Base-by-base conservation (phyloP, 352 stramenopile genomes). In the Phytopythium kandeliae region DNA sequence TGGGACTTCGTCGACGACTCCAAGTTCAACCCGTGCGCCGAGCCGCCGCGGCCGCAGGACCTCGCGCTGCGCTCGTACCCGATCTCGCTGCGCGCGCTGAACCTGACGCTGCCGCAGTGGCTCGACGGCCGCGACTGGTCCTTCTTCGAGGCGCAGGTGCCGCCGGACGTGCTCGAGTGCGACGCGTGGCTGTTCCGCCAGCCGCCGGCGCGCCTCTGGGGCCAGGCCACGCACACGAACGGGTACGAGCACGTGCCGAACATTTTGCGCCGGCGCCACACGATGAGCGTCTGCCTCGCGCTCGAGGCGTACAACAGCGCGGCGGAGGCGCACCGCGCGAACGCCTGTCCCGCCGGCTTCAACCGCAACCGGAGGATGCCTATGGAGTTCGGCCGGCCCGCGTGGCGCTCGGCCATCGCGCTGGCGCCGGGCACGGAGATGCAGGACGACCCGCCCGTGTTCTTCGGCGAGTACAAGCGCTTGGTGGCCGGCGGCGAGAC, bases 1-100 rank as follows among this genome's bases (percentile, higher is more conserved):
- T 94, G 83, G 83, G 80, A 94, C 49, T 90, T 92, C 55, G 80
- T 78, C 4, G 83, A 94, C 47, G 77, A 92, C 40, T 71, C 89
- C 42, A 73, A 85, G 53, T 65, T 82, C 62, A 92, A 94, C 36
- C 83, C 80, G 6, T 86, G 78, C 56, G 71, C 71, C n/a, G 67
- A 79, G 45, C 65, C 43, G 0, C 60, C 67, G 0, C 42, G 63
- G 35, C 48, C 48, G 6, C 51, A 60, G 6, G 64, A 74, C 40
- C 57, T 85, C n/a, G 75, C 71, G 11, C 45, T 91, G n/a, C 53
- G 67, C 17, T 88, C 78, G 12, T 94, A 82, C 36, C 83, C 83
- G 26, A 86, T 90, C 55, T 85, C 77, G 9, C 71, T 94, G 19
- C 78, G 83, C 10, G 67, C 74, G 3, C 49, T 84, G 2, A 89